These are phyloP conservation scores for Blastocystis sp. DNA, from an alignment of 352 stramenopile genomes.

Conservation along the genomic window DNA sequence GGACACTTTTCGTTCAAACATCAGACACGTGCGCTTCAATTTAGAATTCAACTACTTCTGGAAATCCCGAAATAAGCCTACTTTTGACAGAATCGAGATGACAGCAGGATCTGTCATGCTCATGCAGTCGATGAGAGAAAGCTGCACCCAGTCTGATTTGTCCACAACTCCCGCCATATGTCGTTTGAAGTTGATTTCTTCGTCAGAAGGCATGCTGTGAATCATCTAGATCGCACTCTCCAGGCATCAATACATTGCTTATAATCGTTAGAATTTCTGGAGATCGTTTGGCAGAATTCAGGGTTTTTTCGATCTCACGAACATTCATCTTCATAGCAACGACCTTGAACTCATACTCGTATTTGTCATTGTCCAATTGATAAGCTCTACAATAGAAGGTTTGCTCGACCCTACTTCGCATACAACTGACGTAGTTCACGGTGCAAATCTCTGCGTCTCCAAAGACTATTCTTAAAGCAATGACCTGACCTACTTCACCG, in stretches of 20 bases:
- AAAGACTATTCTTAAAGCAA: constrained; percentile 21
- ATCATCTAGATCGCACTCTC: neutral
- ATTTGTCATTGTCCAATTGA: constrained; percentile 11
- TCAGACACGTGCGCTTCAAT: constrained; percentile 24
- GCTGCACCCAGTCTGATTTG: constrained; percentile 11
- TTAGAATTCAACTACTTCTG: constrained; percentile 9
- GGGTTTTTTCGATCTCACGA: neutral
- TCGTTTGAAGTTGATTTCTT: neutral
- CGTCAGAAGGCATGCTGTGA: neutral
- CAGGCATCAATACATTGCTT: neutral
- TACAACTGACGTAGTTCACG: neutral
- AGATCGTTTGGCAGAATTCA: constrained; percentile 10
- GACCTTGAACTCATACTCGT: constrained; percentile 30
- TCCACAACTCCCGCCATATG: neutral
- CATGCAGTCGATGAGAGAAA: neutral
- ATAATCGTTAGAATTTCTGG: neutral
- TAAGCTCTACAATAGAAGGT: neutral
- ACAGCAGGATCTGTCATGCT: neutral
- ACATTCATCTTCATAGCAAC: constrained; percentile 17
- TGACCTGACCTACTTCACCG: neutral
- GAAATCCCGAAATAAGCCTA: neutral
- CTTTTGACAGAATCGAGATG: neutral
- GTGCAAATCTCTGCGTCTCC: constrained; percentile 9
- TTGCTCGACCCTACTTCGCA: neutral
- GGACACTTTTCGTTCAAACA: constrained; percentile 8